Base-by-base conservation (phyloP, 2,329 filamentous ascomycete genomes). In the Colletotrichum tofieldiae region DNA sequence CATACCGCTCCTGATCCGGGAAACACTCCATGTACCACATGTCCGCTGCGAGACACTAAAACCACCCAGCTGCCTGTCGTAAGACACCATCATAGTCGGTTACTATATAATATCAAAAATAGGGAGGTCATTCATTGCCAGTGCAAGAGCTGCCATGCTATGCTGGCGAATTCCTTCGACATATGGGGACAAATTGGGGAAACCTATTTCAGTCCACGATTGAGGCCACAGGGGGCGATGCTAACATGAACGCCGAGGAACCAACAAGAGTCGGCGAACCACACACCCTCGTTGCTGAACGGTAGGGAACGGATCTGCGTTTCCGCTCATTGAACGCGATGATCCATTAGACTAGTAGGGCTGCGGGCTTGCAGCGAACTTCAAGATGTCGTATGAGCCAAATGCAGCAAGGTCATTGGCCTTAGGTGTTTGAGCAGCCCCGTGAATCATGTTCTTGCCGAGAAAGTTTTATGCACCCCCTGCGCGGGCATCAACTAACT, bases 121-220 rank as follows among this genome's bases (percentile, higher is more conserved):
- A 85, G 85, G 83, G 80, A 84, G 41, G 73, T 58, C 7, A 76
- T 84, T 54, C 68, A 74, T 39, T 80, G 80, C 76, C 80, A 78
- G 69, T 86, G 84, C 76, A 75, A 77, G 64, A 76, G 76, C 39
- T 82, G 78, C 70, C 75, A 80, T 32, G 71, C 75, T 8, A 65
- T 75, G 7, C 67, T 84, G n/a, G 80, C 79, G 60, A 68, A 60
- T 1, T 78, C 82, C 58, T 47, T 76, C 66, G 85, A 86, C 49
- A 52, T 81, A 8, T 86, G 84, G 84, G 81, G 75, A 2, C 79
- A 84, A 72, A 79, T 86, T 41, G 82, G 81, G 52, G 83, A 82
- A 58, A 79, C 78, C 29, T 83, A 84, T 69, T 79, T 83, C 64
- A 82, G 80, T n/a, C 83, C 83, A 75, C 81, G 14, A 69, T 81